Base-by-base conservation (phyloP, 83 land plant species). In the Isoetes engelmannii region DNA sequence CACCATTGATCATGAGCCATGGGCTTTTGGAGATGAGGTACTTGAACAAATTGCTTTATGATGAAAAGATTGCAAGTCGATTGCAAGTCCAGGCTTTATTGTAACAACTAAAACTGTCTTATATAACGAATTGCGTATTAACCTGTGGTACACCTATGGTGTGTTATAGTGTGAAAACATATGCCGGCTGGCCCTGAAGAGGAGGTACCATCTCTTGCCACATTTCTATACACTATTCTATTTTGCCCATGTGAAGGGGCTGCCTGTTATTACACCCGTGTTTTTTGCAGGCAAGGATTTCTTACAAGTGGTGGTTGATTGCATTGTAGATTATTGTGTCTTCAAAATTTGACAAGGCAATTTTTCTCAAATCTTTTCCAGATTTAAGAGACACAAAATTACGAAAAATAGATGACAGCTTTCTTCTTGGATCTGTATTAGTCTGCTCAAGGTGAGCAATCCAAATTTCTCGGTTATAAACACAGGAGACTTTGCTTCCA, bases 11-110 rank as follows among this genome's bases (percentile, higher is more conserved):
- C 98, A 94, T 71, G 98, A 94, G 62, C 98, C 98, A 43, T 94
- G 98, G 98, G 82, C 90, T 9, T 94, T 94, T 77, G 98, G 98
- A 9, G 79, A 83, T 62, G 97, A 94, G 97, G 98, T 93, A 76
- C 15, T 44, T 51, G 48, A 69, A 45, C 8, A 44, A 44, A 46
- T 5, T 65, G 10, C 20, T 3, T 59, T 61, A 37, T 44, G 58
- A 43, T 59, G 56, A 37, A 18, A 53, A 42, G 45, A 61, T 20
- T 44, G 3, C 20, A 37, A 18, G n/a, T n/a, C n/a, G 45, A 61
- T 20, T 44, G 3, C 37, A 0, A 28, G 37, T 2, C 37, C 37
- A 28, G 2, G 2, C 37, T 28, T 0, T 28, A 28, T 28, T 28
- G 0, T 28, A 0, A 28, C 37, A 2, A 28, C 1, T 28, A 28